Evolutionary conservation across 805 yeast species (phyloP).

Genomic region (Suhomyces sp.): DNA sequence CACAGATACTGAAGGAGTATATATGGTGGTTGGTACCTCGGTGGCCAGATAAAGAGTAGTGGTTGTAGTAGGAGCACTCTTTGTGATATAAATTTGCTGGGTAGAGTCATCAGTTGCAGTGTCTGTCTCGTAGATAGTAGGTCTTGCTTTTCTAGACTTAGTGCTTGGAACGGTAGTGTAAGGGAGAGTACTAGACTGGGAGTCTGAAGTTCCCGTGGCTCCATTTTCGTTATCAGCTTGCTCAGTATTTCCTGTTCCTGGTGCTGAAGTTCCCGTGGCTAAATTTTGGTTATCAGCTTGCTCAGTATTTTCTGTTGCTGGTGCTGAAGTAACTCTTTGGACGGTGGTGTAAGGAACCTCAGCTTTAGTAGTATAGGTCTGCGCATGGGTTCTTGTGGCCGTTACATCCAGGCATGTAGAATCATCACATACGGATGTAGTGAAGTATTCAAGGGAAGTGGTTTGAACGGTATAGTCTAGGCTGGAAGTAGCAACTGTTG

Average conservation of each 20-base stretch:
- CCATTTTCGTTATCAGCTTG: background rate
- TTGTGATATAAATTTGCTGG: constrained; percentile 8
- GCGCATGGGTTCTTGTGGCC: background rate
- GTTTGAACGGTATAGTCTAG: constrained; percentile 20
- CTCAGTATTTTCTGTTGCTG: background rate
- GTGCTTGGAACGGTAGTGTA: constrained; percentile 2
- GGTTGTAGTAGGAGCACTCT: constrained; percentile 28
- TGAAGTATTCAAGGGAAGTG: constrained; percentile 11
- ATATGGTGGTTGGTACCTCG: constrained; percentile 19
- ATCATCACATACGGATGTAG: constrained; percentile 11
- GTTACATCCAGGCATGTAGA: constrained; percentile 1
- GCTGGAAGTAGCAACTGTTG: constrained; percentile 15
- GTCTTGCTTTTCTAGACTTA: constrained; percentile 2
- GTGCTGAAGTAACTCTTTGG: constrained; percentile 1
- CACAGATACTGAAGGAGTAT: constrained; percentile 15
- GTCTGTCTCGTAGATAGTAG: constrained; percentile 16
- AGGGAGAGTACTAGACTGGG: constrained; percentile 1
- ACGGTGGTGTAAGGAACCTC: constrained; percentile 4
- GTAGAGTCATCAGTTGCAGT: constrained; percentile 19
- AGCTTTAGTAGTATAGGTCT: constrained; percentile 4
- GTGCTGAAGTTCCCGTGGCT: background rate
- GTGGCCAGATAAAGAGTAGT: constrained; percentile 26
- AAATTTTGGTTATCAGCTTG: background rate
- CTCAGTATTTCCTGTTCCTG: background rate
- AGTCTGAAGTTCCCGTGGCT: background rate